A percentile compares a stretch with the other conserved stretches of the same genome.
phyloP scores from a whole-genome alignment of 805 yeast species.

The Nakazawaea peltata region DNA sequence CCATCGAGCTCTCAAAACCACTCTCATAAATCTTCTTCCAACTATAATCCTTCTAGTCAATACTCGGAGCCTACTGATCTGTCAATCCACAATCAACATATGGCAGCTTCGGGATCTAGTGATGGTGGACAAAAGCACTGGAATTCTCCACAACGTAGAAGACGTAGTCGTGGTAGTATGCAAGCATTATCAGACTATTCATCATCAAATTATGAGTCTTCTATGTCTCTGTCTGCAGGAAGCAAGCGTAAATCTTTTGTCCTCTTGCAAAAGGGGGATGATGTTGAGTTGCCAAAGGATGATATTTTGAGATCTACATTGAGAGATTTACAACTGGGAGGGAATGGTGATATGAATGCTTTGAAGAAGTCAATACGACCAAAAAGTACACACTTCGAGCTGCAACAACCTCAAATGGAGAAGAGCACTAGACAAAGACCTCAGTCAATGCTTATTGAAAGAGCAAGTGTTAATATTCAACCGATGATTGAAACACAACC shows the following conservation, averaged over 20 bases:
- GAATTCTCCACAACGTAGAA: constrained; percentile 34
- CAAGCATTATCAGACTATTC: constrained; percentile 8
- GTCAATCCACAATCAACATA: constrained; percentile 17
- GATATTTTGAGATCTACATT: constrained; percentile 52
- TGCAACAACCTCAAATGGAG: constrained; percentile 1
- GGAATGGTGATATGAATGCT: constrained; percentile 33
- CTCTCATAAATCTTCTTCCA: constrained; percentile 18
- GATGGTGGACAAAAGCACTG: constrained; percentile 18
- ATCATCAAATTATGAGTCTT: constrained; percentile 1
- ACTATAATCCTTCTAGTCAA: constrained; percentile 12
- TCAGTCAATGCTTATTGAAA: constrained; percentile 1
- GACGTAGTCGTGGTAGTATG: constrained; percentile 16
- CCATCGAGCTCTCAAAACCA: constrained; percentile 14
- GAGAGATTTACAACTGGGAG: constrained; percentile 32
- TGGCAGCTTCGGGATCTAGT: not conserved
- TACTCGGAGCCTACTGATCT: constrained; percentile 21
- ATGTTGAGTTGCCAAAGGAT: not conserved
- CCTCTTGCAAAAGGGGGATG: not conserved
- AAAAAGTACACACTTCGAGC: constrained; percentile 16
- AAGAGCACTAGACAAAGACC: constrained; percentile 1
- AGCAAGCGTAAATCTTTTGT: not conserved
- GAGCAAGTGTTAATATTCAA: not conserved
- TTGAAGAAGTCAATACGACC: constrained; percentile 28
- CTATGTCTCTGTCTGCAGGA: not conserved
- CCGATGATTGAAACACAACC: not conserved